Base-by-base conservation (phyloP, 768 basidiomycete genomes). In the Auricularia sp. region DNA sequence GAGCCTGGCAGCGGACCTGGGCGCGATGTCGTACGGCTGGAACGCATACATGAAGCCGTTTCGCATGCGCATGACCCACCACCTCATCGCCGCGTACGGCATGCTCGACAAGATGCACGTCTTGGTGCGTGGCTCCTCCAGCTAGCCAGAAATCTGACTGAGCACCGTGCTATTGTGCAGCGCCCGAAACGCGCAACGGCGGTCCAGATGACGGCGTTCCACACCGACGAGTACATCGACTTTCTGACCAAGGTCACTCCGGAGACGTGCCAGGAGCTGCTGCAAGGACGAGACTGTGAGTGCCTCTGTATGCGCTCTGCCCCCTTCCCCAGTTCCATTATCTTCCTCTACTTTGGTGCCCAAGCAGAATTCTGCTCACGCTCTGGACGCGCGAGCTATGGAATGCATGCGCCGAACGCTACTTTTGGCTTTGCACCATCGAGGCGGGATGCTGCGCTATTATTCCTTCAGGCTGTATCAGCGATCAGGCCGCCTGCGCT, bases 1-100 rank as follows among this genome's bases (percentile, higher is more conserved):
- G 29, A 29, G 29, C 29, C 29, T 34, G 65, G 47, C 64, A 56
- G 65, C 62, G 90, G 75, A 78, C 66, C 74, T 78, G 36, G 86
- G 86, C 29, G 77, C 83, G 37, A 87, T 89, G 72, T 89, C 90
- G 1, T 96, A 93, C 73, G 93, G 92, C 44, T 78, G 89, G 62
- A 89, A 89, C 2, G 95, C 97, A 69, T 90, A 90, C 59, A 97
- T 98, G 93, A 97, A 98, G 75, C 96, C 96, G 0, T 93, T 96
- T 72, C 81, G 96, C 44, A 96, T 98, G 79, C 84, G 89, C 63
- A 89, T 99, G 75, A 90, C 95, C 0, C 94, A 99, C 73, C 90
- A 96, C 69, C 78, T 99, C 63, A 86, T 98, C 37, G 83, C 87
- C 14, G 89, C 92, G 37, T 99, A 98, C 71, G 89, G 88, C 29